Evolutionary conservation across 2,329 filamentous ascomycete species (phyloP), one percentile per base, ranked within the genome.

Genomic region (Penicillium decumbens): DNA sequence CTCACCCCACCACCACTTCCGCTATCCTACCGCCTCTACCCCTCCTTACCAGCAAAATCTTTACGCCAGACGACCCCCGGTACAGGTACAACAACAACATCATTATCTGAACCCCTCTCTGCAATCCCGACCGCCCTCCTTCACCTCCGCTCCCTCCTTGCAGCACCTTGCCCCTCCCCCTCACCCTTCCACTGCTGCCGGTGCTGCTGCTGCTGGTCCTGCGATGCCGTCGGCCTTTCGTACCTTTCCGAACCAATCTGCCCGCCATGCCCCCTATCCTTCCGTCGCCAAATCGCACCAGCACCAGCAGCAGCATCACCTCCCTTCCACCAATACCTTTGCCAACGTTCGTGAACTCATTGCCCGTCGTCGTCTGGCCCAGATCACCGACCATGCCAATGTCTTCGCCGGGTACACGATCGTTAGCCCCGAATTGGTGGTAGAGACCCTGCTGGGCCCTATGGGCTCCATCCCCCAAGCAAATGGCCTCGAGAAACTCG

Each of bases 361-460:
- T 45, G 68, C 70, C 55, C 71, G 71, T 24, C 69, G 70, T 24
- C 68, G 70, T 30, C 57, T 74, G 53, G 67, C 65, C 41, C 70
- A 73, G 51, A 74, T 74, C 50, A 72, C 70, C 58, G 71, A 74
- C 51, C 71, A 73, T 65, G 70, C 70, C 60, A 74, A 74, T 62
- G 63, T 70, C 24, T 71, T 71, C 49, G 71, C 71, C 48, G 70
- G 70, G 39, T 73, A 73, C 52, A 71, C 61, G 40, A 73, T 74
- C 53, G 71, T 72, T 49, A 65, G 69, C 51, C 67, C 71, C 42
- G 70, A 73, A 58, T 61, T 73, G 64, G 71, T 72, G 45, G 70
- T 72, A 41, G 70, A 73, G 49, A 70, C 69, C 27, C 62, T 74
- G 40, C 53, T 74, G 55, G 71, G 71, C 4, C 68, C 71, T 28